phyloP scores from a whole-genome alignment of 306 rosid species.

The Nissolia schottii region DNA sequence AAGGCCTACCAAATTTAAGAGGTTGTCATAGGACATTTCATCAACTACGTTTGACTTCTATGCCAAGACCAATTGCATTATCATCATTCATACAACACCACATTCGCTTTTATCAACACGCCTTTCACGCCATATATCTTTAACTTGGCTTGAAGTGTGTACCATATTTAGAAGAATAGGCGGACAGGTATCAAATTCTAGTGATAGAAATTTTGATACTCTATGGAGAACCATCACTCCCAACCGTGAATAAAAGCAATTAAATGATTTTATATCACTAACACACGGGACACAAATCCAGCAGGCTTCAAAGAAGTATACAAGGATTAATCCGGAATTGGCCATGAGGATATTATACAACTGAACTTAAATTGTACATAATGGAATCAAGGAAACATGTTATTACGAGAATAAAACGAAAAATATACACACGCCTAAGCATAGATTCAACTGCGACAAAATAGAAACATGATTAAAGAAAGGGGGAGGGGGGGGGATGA shows the following conservation, averaged over 20 bases:
- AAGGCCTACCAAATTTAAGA: background rate
- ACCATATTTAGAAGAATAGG: too few relatives aligned
- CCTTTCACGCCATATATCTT: too few relatives aligned
- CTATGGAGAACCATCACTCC: too few relatives aligned
- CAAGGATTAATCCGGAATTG: background rate
- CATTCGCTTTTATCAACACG: too few relatives aligned
- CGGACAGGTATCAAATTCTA: too few relatives aligned
- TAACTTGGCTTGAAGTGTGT: too few relatives aligned
- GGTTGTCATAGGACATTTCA: background rate
- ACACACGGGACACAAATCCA: too few relatives aligned
- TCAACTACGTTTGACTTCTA: too few relatives aligned
- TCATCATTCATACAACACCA: background rate
- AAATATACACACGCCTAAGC: slow-evolving; percentile 29
- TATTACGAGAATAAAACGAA: slow-evolving; percentile 34
- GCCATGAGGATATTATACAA: slow-evolving; percentile 29
- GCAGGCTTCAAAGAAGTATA: background rate
- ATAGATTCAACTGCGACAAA: slow-evolving; percentile 14
- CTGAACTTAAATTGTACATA: slow-evolving; percentile 42
- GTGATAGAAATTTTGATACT: too few relatives aligned
- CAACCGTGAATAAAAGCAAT: too few relatives aligned
- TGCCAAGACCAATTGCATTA: background rate
- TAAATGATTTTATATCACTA: too few relatives aligned
- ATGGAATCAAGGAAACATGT: slow-evolving; percentile 30
- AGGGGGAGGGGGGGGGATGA: background rate
- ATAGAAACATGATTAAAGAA: background rate